phyloP scores from a whole-genome alignment of 192 early-diverging fungal genomes.

The Glomus cerebriforme region DNA sequence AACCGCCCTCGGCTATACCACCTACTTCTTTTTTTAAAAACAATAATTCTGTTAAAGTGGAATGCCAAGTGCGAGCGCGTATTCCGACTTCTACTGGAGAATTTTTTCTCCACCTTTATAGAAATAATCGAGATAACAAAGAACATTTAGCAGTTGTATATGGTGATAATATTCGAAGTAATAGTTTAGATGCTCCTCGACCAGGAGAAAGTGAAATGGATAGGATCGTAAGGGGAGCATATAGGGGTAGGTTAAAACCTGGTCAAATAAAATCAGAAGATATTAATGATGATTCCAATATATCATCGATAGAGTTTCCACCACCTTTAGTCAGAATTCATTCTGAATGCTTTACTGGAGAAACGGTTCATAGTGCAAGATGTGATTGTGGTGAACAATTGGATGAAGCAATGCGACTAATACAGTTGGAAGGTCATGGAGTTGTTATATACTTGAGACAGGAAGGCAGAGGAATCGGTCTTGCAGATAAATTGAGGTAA shows the following conservation, averaged over 20 bases:
- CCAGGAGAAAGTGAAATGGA: constrained; percentile 78
- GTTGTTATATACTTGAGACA: constrained; percentile 95
- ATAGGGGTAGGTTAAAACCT: constrained; percentile 53
- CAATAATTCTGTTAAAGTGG: constrained; percentile 27
- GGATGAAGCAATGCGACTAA: constrained; percentile 86
- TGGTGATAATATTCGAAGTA: constrained; percentile 77
- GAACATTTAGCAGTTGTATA: constrained; percentile 95
- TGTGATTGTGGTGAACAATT: constrained; percentile 98
- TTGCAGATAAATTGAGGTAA: constrained; percentile 88
- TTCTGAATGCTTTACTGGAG: constrained; percentile 97
- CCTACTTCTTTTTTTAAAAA: not conserved
- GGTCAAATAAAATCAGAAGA: constrained; percentile 20
- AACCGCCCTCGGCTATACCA: not conserved
- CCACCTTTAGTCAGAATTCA: constrained; percentile 88
- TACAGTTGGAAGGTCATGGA: constrained; percentile 82
- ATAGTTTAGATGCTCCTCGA: constrained; percentile 63
- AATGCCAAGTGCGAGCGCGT: constrained; percentile 71
- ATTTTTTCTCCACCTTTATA: constrained; percentile 83
- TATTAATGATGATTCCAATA: not conserved
- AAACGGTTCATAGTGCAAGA: constrained; percentile 84
- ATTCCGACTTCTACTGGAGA: constrained; percentile 78
- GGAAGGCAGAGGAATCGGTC: constrained; percentile 94
- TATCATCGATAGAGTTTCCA: not conserved
- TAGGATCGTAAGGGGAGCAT: constrained; percentile 79
- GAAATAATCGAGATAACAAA: constrained; percentile 81